Base-by-base conservation (phyloP, 1,139 yeast genomes). In the Pichia sp. region DNA sequence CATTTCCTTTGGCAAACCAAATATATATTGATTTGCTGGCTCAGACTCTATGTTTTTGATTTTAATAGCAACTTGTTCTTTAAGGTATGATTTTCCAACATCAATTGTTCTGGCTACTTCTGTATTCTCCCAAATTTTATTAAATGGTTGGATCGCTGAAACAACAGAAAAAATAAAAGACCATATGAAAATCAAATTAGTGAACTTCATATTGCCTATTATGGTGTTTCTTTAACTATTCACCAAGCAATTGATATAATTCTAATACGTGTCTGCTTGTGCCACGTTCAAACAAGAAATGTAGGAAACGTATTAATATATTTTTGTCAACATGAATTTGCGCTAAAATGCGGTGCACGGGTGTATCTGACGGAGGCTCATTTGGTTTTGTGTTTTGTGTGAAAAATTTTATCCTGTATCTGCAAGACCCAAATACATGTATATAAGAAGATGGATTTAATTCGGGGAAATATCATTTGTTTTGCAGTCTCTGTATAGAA, bases 61-160 rank as follows among this genome's bases (percentile, higher is more conserved):
- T 41, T 70, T 74, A 42, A 89, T 58, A 31, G 74, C 64, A 44
- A 74, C 67, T 12, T 77, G 68, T 60, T 86, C 95, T 54, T 77
- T 78, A 44, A 80, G 73, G 60, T 82, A 90, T 7, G 90, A 68
- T 54, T 77, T 78, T 30, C 76, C 61, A 45, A 89, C 70, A 58
- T 89, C 96, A 37, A 87, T 58, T 10, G 71, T 84, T 68, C 27
- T 64, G 57, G 55, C 71, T 73, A 36, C 69, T 68, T 38, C 35
- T 11, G 55, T 51, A 55, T 76, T 76, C 51, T 68, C 73, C 82
- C 82, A 77, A 22, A 35, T 31, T n/a, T 50, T 52, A n/a, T 43
- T 41, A 40, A 51, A 45, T 10, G 57, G 55, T 16, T 36, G 32
- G 26, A 43, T 6, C 34, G 42, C 43, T 10, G 33, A 9, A 12